These are phyloP conservation scores for Diaporthe destruens DNA, from an alignment of 2,329 filamentous ascomycete genomes.

Conservation along the genomic window DNA sequence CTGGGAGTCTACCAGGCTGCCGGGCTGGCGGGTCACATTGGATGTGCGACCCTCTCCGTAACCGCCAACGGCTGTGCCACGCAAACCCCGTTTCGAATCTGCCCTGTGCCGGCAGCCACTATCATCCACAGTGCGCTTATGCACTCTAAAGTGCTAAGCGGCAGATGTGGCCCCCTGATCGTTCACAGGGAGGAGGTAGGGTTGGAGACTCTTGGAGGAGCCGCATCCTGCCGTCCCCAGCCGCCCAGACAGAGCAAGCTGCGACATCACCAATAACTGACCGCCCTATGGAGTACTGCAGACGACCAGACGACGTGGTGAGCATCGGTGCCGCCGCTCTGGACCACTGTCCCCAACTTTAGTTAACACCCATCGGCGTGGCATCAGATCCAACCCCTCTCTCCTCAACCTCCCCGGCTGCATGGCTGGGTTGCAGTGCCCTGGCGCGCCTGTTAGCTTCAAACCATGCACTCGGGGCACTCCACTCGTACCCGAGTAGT, in stretches of 20 bases:
- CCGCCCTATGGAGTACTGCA: not conserved
- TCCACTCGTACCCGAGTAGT: not conserved
- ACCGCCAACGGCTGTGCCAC: slow-evolving; percentile 5
- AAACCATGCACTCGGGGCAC: slow-evolving; percentile 20
- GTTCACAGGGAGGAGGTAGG: not conserved
- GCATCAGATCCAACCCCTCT: not conserved
- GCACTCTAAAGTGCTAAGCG: slow-evolving; percentile 18
- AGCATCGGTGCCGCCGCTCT: too few relatives aligned
- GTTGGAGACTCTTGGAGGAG: too few relatives aligned
- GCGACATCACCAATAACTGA: not conserved
- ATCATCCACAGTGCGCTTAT: not conserved
- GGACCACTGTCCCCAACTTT: too few relatives aligned
- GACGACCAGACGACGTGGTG: not conserved
- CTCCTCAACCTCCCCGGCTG: not conserved
- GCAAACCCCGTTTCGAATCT: slow-evolving; percentile 25
- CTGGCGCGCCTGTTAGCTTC: not conserved
- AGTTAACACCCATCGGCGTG: too few relatives aligned
- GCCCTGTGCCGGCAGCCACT: slow-evolving; percentile 1
- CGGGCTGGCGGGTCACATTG: slow-evolving; percentile 4
- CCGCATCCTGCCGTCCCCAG: too few relatives aligned
- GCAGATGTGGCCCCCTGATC: not conserved
- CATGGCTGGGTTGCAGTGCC: slow-evolving; percentile 3
- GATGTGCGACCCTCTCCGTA: slow-evolving; percentile 13
- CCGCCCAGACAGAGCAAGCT: too few relatives aligned
- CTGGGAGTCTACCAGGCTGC: too few relatives aligned